A percentile compares a stretch with the other conserved stretches of the same genome.
Conservation (phyloP, 768 basidiomycete species). For the Serpula lacrymans region DNA sequence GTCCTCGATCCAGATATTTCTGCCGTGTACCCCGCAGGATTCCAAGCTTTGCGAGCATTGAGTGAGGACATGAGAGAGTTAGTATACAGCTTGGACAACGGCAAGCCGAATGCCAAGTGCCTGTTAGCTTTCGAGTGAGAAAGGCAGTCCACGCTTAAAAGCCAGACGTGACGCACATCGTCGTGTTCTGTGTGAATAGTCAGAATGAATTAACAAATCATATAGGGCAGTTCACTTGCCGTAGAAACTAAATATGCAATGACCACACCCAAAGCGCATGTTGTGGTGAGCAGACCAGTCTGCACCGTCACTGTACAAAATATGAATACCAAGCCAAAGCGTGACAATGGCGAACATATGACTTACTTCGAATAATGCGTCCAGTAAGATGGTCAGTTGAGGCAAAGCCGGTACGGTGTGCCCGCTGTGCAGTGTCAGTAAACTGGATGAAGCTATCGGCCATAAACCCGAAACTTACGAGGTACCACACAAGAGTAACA, state of each 20-base stretch:
- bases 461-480: slow-evolving; percentile 28
- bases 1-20: no score
- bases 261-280: slow-evolving; percentile 32
- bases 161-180: slow-evolving; percentile 23
- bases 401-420: slow-evolving; percentile 40
- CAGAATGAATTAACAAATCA: no score
- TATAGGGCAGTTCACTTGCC: no score
- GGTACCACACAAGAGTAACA: slow-evolving; percentile 17
- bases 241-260: slow-evolving; percentile 27
- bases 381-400: slow-evolving; percentile 40
- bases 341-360: background rate
- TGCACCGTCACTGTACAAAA: slow-evolving; percentile 33
- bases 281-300: slow-evolving; percentile 33
- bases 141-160: no score
- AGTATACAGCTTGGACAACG: slow-evolving; percentile 36
- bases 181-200: no score
- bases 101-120: slow-evolving; percentile 33
- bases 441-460: background rate
- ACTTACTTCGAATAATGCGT: slow-evolving; percentile 38
- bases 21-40: no score
- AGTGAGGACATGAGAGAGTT: slow-evolving; percentile 37
- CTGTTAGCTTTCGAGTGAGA: slow-evolving; percentile 17
- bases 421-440: slow-evolving; percentile 23
- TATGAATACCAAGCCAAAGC: background rate
- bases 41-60: slow-evolving; percentile 35